Percentiles rank a stretch among this genome's conserved stretches.
Conservation (phyloP, 1,284 basidiomycete genomes). For the Austroboletus rostrupii region DNA sequence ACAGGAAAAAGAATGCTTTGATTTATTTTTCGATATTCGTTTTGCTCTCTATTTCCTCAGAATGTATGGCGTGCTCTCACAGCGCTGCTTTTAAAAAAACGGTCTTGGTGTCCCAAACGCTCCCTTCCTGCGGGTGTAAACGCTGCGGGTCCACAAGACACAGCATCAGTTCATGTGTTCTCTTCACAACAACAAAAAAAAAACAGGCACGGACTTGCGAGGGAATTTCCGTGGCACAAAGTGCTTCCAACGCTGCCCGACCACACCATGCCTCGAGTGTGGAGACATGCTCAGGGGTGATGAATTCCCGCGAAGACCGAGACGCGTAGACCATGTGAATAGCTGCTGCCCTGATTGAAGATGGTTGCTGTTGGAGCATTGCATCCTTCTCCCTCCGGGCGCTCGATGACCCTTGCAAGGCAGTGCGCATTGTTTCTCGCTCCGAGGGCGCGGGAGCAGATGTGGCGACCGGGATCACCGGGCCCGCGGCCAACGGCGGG, state of each 20-base stretch:
- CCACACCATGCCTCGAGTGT: slow-evolving; percentile 68
- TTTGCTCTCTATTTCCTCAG: not conserved
- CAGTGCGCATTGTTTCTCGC: slow-evolving; percentile 24
- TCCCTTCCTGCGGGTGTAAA: slow-evolving; percentile 36
- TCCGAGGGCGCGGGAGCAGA: slow-evolving; percentile 6
- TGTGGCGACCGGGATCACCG: slow-evolving; percentile 36
- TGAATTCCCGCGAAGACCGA: slow-evolving; percentile 71
- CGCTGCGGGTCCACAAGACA: slow-evolving; percentile 19
- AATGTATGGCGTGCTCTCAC: slow-evolving; percentile 4
- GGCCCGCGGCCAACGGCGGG: slow-evolving; percentile 43
- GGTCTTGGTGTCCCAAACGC: slow-evolving; percentile 34
- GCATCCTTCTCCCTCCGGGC: slow-evolving; percentile 11
- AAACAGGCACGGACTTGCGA: slow-evolving; percentile 39
- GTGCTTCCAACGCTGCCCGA: slow-evolving; percentile 46
- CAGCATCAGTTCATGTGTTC: not conserved
- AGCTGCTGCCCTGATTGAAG: slow-evolving; percentile 68
- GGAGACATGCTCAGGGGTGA: slow-evolving; percentile 65
- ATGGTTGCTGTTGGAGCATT: slow-evolving; percentile 15
- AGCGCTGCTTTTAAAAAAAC: slow-evolving; percentile 8
- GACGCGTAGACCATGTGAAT: slow-evolving; percentile 85
- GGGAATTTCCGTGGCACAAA: slow-evolving; percentile 35
- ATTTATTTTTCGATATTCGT: slow-evolving; percentile 3
- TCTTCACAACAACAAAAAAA: not conserved
- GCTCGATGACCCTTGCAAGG: slow-evolving; percentile 30
- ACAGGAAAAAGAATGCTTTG: not conserved